Conservation (phyloP, 305 asterid genomes). For the Solanum hybrid region DNA sequence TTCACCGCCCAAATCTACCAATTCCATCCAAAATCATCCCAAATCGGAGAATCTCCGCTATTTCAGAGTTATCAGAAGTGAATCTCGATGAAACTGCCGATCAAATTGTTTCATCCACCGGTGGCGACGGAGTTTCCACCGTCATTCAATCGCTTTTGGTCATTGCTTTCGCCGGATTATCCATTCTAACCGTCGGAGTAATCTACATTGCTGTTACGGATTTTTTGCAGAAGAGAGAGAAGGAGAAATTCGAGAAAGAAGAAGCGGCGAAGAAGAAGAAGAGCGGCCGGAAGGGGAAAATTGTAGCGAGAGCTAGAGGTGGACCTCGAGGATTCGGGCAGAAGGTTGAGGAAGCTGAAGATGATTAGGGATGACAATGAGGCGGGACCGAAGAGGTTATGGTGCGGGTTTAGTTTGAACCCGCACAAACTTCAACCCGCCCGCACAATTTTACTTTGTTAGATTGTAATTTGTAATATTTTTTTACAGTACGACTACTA, state of each 20-base stretch:
- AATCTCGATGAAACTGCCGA: slow-evolving; percentile 33
- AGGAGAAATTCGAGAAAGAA: slow-evolving; percentile 68
- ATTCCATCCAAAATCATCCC: not conserved
- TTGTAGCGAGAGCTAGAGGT: slow-evolving; percentile 36
- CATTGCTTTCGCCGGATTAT: slow-evolving; percentile 59
- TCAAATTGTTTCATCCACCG: slow-evolving; percentile 32
- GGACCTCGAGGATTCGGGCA: slow-evolving; percentile 91
- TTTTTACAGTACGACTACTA: not conserved
- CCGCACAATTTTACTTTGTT: not conserved
- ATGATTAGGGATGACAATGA: not conserved
- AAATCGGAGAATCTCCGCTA: slow-evolving; percentile 28
- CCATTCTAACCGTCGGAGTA: slow-evolving; percentile 79
- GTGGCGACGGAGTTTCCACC: slow-evolving; percentile 31
- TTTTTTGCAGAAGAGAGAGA: slow-evolving; percentile 75
- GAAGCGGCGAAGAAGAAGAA: slow-evolving; percentile 61
- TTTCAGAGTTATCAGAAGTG: slow-evolving; percentile 41
- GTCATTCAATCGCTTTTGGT: slow-evolving; percentile 47
- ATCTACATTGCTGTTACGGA: slow-evolving; percentile 82
- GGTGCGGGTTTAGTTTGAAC: not conserved
- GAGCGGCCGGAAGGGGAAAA: slow-evolving; percentile 37
- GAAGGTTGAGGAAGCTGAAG: slow-evolving; percentile 30
- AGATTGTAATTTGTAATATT: not conserved
- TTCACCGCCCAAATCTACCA: not conserved
- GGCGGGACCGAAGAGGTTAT: not conserved
- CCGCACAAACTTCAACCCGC: not conserved